These are phyloP conservation scores for Echinosophora koreensis DNA, from an alignment of 306 rosid genomes.

Conservation along the genomic window DNA sequence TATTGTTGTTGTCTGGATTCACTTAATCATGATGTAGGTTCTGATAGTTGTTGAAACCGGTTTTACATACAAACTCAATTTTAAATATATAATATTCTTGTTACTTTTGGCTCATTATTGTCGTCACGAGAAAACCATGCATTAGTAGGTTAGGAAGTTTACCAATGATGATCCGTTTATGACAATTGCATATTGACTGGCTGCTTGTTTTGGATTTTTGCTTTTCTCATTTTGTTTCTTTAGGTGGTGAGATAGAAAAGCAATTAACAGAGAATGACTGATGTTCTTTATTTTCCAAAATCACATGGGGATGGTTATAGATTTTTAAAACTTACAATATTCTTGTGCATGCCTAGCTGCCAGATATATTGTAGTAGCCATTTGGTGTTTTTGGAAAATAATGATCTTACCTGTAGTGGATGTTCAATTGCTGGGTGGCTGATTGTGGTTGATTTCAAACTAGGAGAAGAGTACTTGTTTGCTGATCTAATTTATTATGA, in stretches of 20 bases:
- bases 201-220: neutral
- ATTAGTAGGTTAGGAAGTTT: conserved; percentile 11
- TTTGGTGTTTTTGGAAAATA: neutral
- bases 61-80: neutral
- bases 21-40: conserved; percentile 5
- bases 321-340: neutral
- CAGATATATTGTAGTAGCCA: neutral
- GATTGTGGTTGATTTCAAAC: neutral
- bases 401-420: neutral
- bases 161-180: neutral
- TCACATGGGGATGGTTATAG: neutral
- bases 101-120: neutral
- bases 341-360: neutral
- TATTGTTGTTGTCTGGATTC: conserved; percentile 1
- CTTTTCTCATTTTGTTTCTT: conserved; percentile 4
- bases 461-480: neutral
- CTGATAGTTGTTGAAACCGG: conserved; percentile 12
- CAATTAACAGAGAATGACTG: neutral
- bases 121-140: neutral
- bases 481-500: neutral
- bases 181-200: neutral
- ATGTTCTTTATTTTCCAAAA: neutral
- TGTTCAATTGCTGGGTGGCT: conserved; percentile 1
- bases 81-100: neutral
- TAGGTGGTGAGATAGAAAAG: neutral